These are phyloP conservation scores for Thuidium tamariscinum DNA, from an alignment of 225 moss, liverwort and hornwort genomes.

Conservation along the genomic window DNA sequence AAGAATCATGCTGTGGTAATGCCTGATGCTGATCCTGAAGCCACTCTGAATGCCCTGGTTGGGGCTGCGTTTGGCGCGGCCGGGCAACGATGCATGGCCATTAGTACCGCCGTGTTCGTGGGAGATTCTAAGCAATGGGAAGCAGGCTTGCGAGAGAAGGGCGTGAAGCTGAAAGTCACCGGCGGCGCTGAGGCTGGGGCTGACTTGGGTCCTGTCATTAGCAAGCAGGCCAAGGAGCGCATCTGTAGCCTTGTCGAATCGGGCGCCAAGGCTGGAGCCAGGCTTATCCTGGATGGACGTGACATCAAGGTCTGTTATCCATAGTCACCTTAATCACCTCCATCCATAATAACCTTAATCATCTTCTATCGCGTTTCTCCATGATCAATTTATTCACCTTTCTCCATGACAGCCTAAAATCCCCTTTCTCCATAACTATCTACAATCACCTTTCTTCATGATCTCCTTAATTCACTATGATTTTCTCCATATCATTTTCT, in stretches of 20 bases:
- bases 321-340: neutral
- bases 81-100: constrained; percentile 93
- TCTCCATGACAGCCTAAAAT: neutral
- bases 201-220: constrained; percentile 90
- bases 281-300: constrained; percentile 83
- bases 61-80: constrained; percentile 96
- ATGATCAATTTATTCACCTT: neutral
- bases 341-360: neutral
- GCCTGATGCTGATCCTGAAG: constrained; percentile 67
- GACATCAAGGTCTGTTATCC: constrained; percentile 43
- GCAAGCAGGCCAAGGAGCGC: constrained; percentile 87
- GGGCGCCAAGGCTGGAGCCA: constrained; percentile 69
- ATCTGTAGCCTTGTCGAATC: constrained; percentile 66
- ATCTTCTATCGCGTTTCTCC: neutral
- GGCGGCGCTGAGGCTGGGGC: constrained; percentile 73
- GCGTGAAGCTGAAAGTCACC: constrained; percentile 67
- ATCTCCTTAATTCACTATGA: neutral
- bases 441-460: neutral
- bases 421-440: neutral
- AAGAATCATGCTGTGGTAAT: constrained; percentile 93
- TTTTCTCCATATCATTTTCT: neutral
- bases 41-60: constrained; percentile 78
- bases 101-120: constrained; percentile 82
- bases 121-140: constrained; percentile 77
- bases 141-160: constrained; percentile 54